A percentile compares a stretch with the other conserved stretches of the same genome.
Conservation (phyloP, 495 filamentous ascomycete species). For the Penicillium pancosmium region DNA sequence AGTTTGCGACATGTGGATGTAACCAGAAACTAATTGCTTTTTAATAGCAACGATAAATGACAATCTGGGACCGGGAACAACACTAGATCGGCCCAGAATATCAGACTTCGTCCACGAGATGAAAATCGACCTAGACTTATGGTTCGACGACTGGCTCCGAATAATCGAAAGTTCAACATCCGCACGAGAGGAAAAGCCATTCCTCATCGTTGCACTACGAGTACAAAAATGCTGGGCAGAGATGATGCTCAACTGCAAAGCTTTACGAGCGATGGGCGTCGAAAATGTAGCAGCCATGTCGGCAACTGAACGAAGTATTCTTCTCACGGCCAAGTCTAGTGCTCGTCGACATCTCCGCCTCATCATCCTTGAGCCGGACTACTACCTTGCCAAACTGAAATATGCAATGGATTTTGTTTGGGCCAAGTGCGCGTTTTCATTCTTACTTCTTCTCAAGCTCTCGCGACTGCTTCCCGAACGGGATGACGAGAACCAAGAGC, state of each 20-base stretch:
- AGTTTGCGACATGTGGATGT: no score
- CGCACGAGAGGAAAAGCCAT: constrained; percentile 38
- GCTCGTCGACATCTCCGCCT: constrained; percentile 54
- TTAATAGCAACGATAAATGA: constrained; percentile 40
- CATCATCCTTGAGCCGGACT: constrained; percentile 40
- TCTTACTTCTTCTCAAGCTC: constrained; percentile 53
- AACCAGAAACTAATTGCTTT: not conserved
- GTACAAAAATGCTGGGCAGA: constrained; percentile 53
- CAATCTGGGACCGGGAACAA: constrained; percentile 24
- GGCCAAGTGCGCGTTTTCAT: constrained; percentile 58
- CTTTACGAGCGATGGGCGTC: constrained; percentile 48
- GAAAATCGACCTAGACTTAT: constrained; percentile 49
- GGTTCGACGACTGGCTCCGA: constrained; percentile 51
- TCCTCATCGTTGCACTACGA: constrained; percentile 39
- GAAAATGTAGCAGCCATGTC: constrained; percentile 53
- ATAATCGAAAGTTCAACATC: constrained; percentile 34
- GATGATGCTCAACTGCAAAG: constrained; percentile 54
- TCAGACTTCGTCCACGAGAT: constrained; percentile 46
- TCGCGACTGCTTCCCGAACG: constrained; percentile 50
- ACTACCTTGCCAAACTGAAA: constrained; percentile 52
- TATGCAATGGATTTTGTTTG: constrained; percentile 60
- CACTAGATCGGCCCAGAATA: constrained; percentile 31
- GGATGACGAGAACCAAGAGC: constrained; percentile 39
- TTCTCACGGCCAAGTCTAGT: constrained; percentile 49
- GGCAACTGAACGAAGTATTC: constrained; percentile 40